Evolutionary conservation across 208 protist genomes (phyloP), one percentile per base, ranked within the genome.

Genomic region (Leptomonas pyrrhocoris): DNA sequence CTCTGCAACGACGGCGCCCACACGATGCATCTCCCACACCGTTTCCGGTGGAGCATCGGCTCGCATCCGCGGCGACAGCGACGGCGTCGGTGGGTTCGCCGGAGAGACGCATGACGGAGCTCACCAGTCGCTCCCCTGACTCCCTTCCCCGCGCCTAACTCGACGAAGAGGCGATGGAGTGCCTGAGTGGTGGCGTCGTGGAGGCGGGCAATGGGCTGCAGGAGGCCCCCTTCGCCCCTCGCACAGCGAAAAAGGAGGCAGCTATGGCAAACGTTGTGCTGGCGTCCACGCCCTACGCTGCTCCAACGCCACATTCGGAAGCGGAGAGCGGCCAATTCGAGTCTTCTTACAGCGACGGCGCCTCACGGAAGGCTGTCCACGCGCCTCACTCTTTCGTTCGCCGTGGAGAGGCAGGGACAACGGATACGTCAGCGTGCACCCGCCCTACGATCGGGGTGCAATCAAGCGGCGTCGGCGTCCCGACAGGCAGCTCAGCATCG

Each of bases 61-160:
- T 9, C 18, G 38, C 48, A 53, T 27, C 57, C 5, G 38, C 31
- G 7, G 31, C 30, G 31, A 11, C 50, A 55, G 54, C 25, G 49
- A 23, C 49, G 40, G 0, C 38, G 15, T 38, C 40, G 38, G 30
- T 43, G n/a, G 21, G 43, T 21, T 48, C 54, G 30, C 13, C 54
- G 13, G 16, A 5, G 31, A 38, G 9, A 13, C 49, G 23, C 0
- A 0, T 4, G 4, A 27, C 64, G 2, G 23, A 46, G 0, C 42
- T 72, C 15, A 68, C 58, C 25, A 77, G 72, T 51, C 64, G 46
- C 16, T 77, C 72, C 9, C 72, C 72, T 8, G 58, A 71, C 34
- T 72, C 72, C 11, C 49, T 68, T 1, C 45, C 54, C 5, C 72
- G 45, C 23, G 40, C 72, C 16, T 49, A 54, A 40, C n/a, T 38